A percentile compares a stretch with the other conserved stretches of the same genome.
Conservation (phyloP, 495 filamentous ascomycete genomes). For the Talaromyces trachyspermus region DNA sequence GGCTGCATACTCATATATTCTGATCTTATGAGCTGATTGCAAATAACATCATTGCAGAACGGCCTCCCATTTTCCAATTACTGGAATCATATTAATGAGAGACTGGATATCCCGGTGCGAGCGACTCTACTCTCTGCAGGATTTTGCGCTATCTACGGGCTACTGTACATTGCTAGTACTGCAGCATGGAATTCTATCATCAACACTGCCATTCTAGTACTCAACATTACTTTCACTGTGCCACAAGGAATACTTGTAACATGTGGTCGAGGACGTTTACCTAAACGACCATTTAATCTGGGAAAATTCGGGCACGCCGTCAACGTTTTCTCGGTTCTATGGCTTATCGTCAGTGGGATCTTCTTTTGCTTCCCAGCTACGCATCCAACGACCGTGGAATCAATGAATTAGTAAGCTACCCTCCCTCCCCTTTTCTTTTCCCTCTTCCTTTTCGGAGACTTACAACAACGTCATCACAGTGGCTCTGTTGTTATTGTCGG, state of each 20-base stretch:
- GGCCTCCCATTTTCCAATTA: slow-evolving; percentile 18
- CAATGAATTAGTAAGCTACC: slow-evolving; percentile 36
- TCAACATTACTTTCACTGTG: slow-evolving; percentile 28
- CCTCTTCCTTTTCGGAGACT: too few relatives aligned
- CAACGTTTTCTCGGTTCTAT: slow-evolving; percentile 24
- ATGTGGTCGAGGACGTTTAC: slow-evolving; percentile 22
- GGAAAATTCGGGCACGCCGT: slow-evolving; percentile 17
- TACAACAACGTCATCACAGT: too few relatives aligned
- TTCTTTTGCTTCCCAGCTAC: slow-evolving; percentile 25
- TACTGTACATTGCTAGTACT: slow-evolving; percentile 32
- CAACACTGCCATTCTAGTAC: slow-evolving; percentile 24
- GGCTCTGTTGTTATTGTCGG: slow-evolving; percentile 20
- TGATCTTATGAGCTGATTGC: neutral
- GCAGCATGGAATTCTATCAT: slow-evolving; percentile 36
- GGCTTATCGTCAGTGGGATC: slow-evolving; percentile 19
- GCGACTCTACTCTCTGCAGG: slow-evolving; percentile 20
- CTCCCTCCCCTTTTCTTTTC: too few relatives aligned
- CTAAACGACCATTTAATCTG: slow-evolving; percentile 21
- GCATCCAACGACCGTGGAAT: slow-evolving; percentile 15
- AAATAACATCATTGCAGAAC: slow-evolving; percentile 1
- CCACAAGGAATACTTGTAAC: slow-evolving; percentile 25
- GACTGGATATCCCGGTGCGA: slow-evolving; percentile 19
- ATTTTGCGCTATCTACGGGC: slow-evolving; percentile 26
- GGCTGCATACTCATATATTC: too few relatives aligned
- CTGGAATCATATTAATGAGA: slow-evolving; percentile 17